Conservation (phyloP, 2,329 filamentous ascomycete genomes). For the Cladosporium sp. region DNA sequence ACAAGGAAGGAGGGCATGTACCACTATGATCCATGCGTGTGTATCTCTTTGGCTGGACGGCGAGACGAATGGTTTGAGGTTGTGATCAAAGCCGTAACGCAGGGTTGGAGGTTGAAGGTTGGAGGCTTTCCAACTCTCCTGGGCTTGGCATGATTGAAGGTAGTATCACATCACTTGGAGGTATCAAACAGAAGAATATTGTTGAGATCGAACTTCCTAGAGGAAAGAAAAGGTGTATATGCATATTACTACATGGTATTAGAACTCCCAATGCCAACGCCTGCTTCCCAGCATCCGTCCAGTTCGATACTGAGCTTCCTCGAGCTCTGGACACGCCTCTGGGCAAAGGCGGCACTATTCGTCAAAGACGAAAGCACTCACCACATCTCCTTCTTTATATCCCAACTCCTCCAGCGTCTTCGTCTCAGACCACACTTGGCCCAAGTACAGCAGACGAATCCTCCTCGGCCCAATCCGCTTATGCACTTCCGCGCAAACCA, state of each 20-base stretch:
- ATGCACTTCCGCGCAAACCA: conserved; percentile 62
- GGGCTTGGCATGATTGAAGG: neutral
- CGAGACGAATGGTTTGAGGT: neutral
- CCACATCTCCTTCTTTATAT: conserved; percentile 72
- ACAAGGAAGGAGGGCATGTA: conserved; percentile 38
- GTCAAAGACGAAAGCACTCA: conserved; percentile 71
- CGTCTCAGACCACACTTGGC: conserved; percentile 72
- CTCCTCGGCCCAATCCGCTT: conserved; percentile 61
- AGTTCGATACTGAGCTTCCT: conserved; percentile 2
- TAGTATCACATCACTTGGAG: neutral
- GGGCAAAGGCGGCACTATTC: neutral
- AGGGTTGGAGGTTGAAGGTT: neutral
- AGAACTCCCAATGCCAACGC: neutral
- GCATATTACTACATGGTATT: conserved; percentile 4
- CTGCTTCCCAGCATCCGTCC: neutral
- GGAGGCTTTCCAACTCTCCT: neutral
- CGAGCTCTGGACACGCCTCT: conserved; percentile 9
- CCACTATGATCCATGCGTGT: conserved; percentile 12
- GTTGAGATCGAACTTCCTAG: neutral
- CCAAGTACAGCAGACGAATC: conserved; percentile 76
- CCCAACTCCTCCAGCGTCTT: conserved; percentile 66
- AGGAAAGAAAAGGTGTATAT: neutral
- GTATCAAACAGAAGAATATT: neutral
- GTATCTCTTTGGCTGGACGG: neutral
- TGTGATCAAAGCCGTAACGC: neutral